A percentile compares a stretch with the other conserved stretches of the same genome.
phyloP scores from a whole-genome alignment of 2,329 filamentous ascomycete genomes.

The Cephalotrichum gorgonifer region DNA sequence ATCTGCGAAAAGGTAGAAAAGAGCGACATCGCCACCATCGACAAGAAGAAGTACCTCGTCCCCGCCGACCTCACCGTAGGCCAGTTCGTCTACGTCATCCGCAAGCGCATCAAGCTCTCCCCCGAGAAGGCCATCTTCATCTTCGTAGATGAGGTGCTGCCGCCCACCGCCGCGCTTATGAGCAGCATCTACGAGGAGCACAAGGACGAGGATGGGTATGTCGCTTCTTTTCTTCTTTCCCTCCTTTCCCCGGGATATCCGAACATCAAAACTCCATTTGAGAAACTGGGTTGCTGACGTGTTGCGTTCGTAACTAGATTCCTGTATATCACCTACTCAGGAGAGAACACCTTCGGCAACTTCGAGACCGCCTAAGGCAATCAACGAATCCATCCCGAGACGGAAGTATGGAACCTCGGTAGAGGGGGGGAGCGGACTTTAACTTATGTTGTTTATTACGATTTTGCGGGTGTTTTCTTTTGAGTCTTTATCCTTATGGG shows the following conservation, averaged over 20 bases:
- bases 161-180: slow-evolving; percentile 95
- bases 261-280: not conserved
- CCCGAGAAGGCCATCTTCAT: slow-evolving; percentile 99
- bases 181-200: slow-evolving; percentile 99
- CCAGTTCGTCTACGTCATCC: slow-evolving; percentile 99
- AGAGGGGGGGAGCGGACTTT: too few relatives aligned
- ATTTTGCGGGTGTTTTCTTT: too few relatives aligned
- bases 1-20: slow-evolving; percentile 99
- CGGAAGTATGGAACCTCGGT: too few relatives aligned
- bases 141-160: slow-evolving; percentile 97
- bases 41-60: slow-evolving; percentile 99
- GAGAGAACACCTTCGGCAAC: slow-evolving; percentile 99
- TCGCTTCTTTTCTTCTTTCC: slow-evolving; percentile 9
- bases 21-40: slow-evolving; percentile 97
- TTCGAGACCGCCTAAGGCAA: too few relatives aligned
- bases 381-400: too few relatives aligned
- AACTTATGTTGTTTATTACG: too few relatives aligned
- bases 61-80: slow-evolving; percentile 95
- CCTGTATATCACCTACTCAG: slow-evolving; percentile 98
- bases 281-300: not conserved
- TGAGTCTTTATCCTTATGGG: too few relatives aligned
- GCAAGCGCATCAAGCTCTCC: slow-evolving; percentile 98
- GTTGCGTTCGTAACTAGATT: slow-evolving; percentile 44
- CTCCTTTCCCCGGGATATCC: not conserved
- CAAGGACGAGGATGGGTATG: slow-evolving; percentile 69